Evolutionary conservation across 148 eudicot genomes (phyloP), one percentile per base, ranked within the genome.

Genomic region (Rheum nobile): DNA sequence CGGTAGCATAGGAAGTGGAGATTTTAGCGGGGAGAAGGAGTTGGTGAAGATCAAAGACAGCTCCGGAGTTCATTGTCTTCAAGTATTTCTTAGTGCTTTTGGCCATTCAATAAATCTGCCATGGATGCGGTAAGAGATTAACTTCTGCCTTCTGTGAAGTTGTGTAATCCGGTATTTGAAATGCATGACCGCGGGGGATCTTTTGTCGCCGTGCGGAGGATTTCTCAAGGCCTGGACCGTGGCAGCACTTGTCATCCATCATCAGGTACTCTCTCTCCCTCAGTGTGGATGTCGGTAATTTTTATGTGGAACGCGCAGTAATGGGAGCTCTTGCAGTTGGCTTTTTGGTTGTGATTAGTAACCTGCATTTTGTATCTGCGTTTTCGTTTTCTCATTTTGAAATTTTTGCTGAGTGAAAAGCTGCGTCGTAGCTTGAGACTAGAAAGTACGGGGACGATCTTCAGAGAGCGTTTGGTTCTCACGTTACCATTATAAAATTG

Each of bases 181-280:
- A 94, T 91, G 98, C 93, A 87, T 31, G 98, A 89, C 73, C 86
- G 96, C 67, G 92, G 96, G 74, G 93, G 89, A 76, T 94, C 98
- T 22, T 94, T 94, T 35, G 98, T 94, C n/a, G 98, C 98, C 12
- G 98, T 94, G 13, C 81, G 97, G 75, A 83, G 97, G 80, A 84
- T 89, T 75, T 88, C 97, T 24, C 97, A 84, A 71, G 86, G 92
- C 0, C 82, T 88, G 55, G 92, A 89, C 71, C 87, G 92, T 71
- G 83, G 90, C 38, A 82, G 61, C 48, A 72, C 92, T 73, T 93
- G 88, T 77, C 92, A 88, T 84, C 81, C 98, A 3, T 79, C 87
- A 81, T 89, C 98, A 74, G 98, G 98, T 94, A 88, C 73, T 61
- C 39, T 76, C 43, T 83, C 74, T 73, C 77, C 71, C 75, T 80